A percentile compares a stretch with the other conserved stretches of the same genome.
Conservation (phyloP, 78 protist species). For the Creolimax fragrantissima region DNA sequence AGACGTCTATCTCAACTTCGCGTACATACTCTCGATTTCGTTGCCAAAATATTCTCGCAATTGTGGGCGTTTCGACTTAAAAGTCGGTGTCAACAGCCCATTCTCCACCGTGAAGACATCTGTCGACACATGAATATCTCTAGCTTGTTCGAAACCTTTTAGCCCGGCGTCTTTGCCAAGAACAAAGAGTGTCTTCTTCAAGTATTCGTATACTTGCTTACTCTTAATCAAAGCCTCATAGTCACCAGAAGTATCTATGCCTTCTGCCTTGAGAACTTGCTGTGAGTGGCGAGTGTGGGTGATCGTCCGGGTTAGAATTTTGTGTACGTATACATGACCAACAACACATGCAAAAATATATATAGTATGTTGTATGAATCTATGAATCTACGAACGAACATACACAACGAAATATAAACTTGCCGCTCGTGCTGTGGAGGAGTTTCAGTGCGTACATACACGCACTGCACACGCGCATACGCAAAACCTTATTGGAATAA, state of each 20-base stretch:
- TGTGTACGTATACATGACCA: neutral
- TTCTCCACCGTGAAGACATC: constrained; percentile 55
- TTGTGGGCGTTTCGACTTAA: constrained; percentile 62
- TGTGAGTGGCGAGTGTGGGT: neutral
- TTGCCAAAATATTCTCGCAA: neutral
- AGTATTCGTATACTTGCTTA: neutral
- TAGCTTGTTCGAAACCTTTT: neutral
- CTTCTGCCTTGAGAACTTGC: neutral
- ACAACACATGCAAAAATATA: constrained; percentile 61
- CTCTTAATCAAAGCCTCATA: neutral
- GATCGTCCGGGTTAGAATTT: neutral
- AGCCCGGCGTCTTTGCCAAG: constrained; percentile 2
- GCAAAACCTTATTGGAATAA: too few species aligned
- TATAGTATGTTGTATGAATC: neutral
- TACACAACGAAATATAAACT: too few species aligned
- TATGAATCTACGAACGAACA: neutral
- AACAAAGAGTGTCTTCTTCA: neutral
- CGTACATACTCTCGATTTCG: neutral
- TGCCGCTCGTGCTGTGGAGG: too few species aligned
- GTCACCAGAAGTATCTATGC: neutral
- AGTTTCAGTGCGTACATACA: too few species aligned
- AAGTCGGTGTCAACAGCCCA: constrained; percentile 63
- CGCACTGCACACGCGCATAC: too few species aligned
- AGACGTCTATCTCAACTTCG: neutral
- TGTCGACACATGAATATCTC: constrained; percentile 17